Base-by-base conservation (phyloP, 2,329 filamentous ascomycete species). In the Coniochaeta sp. region DNA sequence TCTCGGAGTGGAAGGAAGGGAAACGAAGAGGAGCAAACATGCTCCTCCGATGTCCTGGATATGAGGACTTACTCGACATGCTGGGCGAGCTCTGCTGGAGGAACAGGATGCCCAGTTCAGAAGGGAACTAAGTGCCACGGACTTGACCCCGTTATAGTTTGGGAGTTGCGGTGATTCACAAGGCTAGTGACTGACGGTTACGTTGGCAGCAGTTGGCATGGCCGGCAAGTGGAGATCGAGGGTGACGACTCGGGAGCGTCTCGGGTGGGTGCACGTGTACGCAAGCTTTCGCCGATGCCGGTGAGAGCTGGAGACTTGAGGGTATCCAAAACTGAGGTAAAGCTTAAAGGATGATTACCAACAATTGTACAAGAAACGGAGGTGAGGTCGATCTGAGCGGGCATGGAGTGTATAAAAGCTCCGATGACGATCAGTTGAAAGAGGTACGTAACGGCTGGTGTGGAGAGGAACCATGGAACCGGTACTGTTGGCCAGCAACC, bases 31-130 rank as follows among this genome's bases (percentile, higher is more conserved):
- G 69, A 65, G 72, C 69, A 64, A 77, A 68, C 59, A 72, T 66
- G 61, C 71, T 70, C 58, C 72, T 71, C 69, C 73, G 70, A 66
- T 42, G 32, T 58, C 30, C 42, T 60, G 56, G 34, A 50, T 38
- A 26, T 38, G 73, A 70, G 63, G 73, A 78, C 75, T 78, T 79
- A 75, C 74, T 74, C 67, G 76, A 77, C 70, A 75, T 73, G 28
- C 34, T 56, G 54, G 54, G 54, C 54, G 30, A 56, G 54, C 54
- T 34, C 54, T 56, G 22, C 19, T 24, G 30, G 26, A 56, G 30
- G 22, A 24, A 56, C 30, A 56, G 54, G 22, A 22, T 2, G 32
- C 30, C 54, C 54, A 56, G 54, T 2, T 10, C 28, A 12, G 10
- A 26, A 34, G 22, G 5, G 24, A 26, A 28, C 47, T 12, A 17